Conservation (phyloP, 129 eudicot genomes). For the Flaveria brownii region DNA sequence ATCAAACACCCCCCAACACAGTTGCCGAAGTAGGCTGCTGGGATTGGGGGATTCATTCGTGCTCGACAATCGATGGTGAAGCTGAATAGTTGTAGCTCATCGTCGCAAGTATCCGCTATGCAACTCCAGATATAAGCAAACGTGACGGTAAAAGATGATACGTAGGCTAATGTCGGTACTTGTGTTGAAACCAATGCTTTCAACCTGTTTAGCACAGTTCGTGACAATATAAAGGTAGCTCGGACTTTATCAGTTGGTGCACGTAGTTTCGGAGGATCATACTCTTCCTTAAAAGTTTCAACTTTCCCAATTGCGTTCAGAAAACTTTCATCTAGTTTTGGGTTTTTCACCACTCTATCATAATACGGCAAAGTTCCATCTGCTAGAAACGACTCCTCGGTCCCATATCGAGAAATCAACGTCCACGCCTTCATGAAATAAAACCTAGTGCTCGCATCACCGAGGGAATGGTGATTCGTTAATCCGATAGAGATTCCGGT, state of each 20-base stretch:
- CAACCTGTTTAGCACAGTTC: conserved; percentile 12
- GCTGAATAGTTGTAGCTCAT: neutral
- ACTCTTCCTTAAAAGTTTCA: neutral
- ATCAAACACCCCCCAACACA: neutral
- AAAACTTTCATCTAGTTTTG: conserved; percentile 5
- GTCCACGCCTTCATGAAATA: conserved; percentile 37
- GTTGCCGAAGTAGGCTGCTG: neutral
- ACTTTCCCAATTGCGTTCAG: neutral
- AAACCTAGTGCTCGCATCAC: conserved; percentile 9
- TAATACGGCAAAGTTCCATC: conserved; percentile 30
- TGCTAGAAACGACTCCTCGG: conserved; percentile 22
- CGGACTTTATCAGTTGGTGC: conserved; percentile 24
- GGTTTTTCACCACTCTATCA: conserved; percentile 32
- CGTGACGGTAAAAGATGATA: conserved; percentile 37
- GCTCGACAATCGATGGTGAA: conserved; percentile 11
- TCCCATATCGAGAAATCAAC: conserved; percentile 20
- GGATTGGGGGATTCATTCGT: neutral
- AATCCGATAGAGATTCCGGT: conserved; percentile 40
- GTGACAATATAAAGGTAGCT: conserved; percentile 23
- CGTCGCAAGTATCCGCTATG: neutral
- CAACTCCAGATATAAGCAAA: conserved; percentile 27
- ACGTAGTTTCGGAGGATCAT: neutral
- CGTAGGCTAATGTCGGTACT: neutral
- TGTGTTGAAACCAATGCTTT: conserved; percentile 24
- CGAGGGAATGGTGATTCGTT: neutral